Evolutionary conservation across 225 moss, liverwort and hornwort genomes (phyloP), one percentile per base, ranked within the genome.

Genomic region (Rhytidiadelphus loreus): DNA sequence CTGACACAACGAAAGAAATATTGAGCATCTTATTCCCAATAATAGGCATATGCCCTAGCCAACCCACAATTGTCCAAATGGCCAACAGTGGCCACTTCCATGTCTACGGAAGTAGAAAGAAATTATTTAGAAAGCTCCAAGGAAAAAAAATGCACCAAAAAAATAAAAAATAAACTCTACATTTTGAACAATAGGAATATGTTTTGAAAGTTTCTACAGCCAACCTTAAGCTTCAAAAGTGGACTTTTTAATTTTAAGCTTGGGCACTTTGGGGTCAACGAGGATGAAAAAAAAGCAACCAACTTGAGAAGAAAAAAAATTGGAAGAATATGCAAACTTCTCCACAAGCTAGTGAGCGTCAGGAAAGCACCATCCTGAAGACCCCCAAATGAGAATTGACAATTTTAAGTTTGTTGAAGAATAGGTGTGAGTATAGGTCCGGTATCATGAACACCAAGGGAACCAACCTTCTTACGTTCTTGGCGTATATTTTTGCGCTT

Each of bases 401-500:
- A 82, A 83, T 37, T 53, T 83, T 16, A 66, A 80, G 25, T 61
- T 37, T 56, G 41, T 41, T 63, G n/a, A 69, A 71, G 76, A 33
- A 83, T 26, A 88, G 72, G 60, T n/a, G 23, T 80, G 55, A 64
- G n/a, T 48, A 48, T 6, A 61, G 62, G 28, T 39, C 30, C 39
- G 52, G 64, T 61, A 77, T 29, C 64, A 65, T 82, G n/a, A 83
- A 80, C 50, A 85, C 32, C 46, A 78, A 75, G 77, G 30, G 20
- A 80, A 91, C 91, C 56, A 50, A 99, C 97, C 97, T 99, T 99
- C 93, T 99, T 99, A 46, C 99, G 96, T 83, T 99, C 99, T 92
- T 99, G 99, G 18, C 97, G 96, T 48, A 99, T 99, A 81, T 95
- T 96, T 87, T 99, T 99, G 90, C 99, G 95, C 93, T 99, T 99